phyloP scores from a whole-genome alignment of 2,329 filamentous ascomycete genomes.

The Penicillium sclerotiorum region DNA sequence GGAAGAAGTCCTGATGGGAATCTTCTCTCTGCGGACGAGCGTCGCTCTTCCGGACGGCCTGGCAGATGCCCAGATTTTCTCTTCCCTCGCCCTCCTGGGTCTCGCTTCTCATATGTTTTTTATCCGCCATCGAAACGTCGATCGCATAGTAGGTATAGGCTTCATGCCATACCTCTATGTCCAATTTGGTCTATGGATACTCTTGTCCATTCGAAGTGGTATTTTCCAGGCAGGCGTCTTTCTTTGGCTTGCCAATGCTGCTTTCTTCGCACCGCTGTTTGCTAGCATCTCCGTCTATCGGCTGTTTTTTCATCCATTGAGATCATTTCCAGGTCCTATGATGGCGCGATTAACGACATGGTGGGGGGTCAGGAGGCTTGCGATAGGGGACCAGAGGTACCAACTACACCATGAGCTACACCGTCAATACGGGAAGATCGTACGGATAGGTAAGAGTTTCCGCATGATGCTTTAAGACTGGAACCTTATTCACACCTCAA shows the following conservation, averaged over 20 bases:
- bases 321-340: neutral
- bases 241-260: slow-evolving; percentile 1
- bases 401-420: slow-evolving; percentile 3
- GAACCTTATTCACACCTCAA: neutral
- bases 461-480: neutral
- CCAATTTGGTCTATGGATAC: neutral
- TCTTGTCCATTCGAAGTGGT: neutral
- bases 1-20: neutral
- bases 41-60: neutral
- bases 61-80: slow-evolving; percentile 1
- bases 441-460: slow-evolving; percentile 3
- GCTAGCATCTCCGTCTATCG: slow-evolving; percentile 2
- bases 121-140: slow-evolving; percentile 1
- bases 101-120: slow-evolving; percentile 5
- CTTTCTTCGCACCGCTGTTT: slow-evolving; percentile 2
- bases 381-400: neutral
- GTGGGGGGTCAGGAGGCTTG: slow-evolving; percentile 2
- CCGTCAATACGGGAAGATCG: slow-evolving; percentile 2
- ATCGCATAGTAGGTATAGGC: neutral
- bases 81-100: slow-evolving; percentile 1
- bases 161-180: neutral
- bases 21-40: neutral
- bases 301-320: slow-evolving; percentile 1
- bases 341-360: slow-evolving; percentile 2
- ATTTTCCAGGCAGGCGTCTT: neutral